Evolutionary conservation across 2,329 filamentous ascomycete genomes (phyloP).

Genomic region (Cytospora schulzeri): DNA sequence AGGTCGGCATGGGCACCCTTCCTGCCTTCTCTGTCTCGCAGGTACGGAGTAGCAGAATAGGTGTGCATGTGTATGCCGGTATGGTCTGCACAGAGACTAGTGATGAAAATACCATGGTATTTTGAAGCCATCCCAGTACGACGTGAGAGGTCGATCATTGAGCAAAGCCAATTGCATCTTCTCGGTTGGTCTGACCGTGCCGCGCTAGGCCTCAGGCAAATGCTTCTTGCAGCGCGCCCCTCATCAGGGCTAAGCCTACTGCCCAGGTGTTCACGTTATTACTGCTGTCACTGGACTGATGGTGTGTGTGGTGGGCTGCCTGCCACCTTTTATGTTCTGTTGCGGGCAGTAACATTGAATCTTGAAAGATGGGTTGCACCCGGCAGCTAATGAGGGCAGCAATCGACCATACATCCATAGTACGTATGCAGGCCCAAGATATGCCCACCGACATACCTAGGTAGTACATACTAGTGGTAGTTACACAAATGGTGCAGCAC

Average conservation of each 20-base stretch:
- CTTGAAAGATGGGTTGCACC: not conserved
- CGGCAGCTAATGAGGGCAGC: not conserved
- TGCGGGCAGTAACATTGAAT: not conserved
- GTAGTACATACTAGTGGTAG: not conserved
- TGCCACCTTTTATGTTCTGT: not conserved
- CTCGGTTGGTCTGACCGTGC: constrained; percentile 17
- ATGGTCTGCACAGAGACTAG: not conserved
- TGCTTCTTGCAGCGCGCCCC: not conserved
- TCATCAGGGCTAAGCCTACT: not conserved
- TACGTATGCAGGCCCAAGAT: too few relatives aligned
- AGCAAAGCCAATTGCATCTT: constrained; percentile 21
- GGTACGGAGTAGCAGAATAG: too few relatives aligned
- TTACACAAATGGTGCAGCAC: too few relatives aligned
- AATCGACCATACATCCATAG: not conserved
- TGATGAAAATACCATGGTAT: not conserved
- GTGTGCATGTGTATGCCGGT: not conserved
- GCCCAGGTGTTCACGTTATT: too few relatives aligned
- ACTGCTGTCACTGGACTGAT: not conserved
- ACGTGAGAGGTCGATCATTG: constrained; percentile 22
- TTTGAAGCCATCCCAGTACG: not conserved
- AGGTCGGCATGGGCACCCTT: not conserved
- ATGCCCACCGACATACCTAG: not conserved
- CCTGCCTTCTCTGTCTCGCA: not conserved
- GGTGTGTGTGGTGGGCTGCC: not conserved
- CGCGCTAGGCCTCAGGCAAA: constrained; percentile 26